Evolutionary conservation across 345 rosid species (phyloP).

Genomic region (Brassica juncea): DNA sequence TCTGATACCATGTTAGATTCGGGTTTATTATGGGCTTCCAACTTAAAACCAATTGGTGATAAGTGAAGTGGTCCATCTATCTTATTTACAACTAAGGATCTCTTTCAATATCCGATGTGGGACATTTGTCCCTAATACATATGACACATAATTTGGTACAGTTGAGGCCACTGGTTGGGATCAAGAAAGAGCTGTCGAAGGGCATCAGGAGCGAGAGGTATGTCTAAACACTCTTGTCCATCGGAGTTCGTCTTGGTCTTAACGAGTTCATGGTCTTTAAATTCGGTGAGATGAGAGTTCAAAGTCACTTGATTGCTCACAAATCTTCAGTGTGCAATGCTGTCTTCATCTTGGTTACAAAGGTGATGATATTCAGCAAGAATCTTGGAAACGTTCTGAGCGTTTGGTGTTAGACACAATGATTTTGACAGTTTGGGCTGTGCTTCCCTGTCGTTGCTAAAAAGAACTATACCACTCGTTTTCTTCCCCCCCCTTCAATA

Average conservation of each 20-base stretch:
- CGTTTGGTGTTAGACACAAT: slow-evolving; percentile 64
- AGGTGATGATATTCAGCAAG: slow-evolving; percentile 58
- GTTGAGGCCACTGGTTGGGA: slow-evolving; percentile 42
- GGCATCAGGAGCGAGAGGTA: slow-evolving; percentile 72
- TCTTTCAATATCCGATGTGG: too few relatives aligned
- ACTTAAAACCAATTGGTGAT: too few relatives aligned
- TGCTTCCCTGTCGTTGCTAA: too few relatives aligned
- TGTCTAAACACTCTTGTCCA: slow-evolving; percentile 83
- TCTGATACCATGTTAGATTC: too few relatives aligned
- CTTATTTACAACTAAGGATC: too few relatives aligned
- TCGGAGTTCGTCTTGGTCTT: slow-evolving; percentile 57
- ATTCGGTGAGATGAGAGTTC: slow-evolving; percentile 85
- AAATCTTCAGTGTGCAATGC: slow-evolving; percentile 64
- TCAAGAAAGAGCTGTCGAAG: slow-evolving; percentile 64
- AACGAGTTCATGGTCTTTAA: slow-evolving; percentile 71
- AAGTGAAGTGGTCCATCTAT: too few relatives aligned
- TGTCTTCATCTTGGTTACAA: slow-evolving; percentile 84
- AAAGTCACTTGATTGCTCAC: slow-evolving; percentile 85
- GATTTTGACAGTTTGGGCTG: too few relatives aligned
- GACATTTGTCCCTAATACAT: too few relatives aligned
- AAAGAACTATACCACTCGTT: too few relatives aligned
- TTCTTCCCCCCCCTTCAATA: too few relatives aligned
- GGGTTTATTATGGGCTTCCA: too few relatives aligned
- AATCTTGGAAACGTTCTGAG: slow-evolving; percentile 82
- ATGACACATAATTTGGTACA: not conserved